Conservation (phyloP, 2,329 filamentous ascomycete species). For the Coniochaeta sp. region DNA sequence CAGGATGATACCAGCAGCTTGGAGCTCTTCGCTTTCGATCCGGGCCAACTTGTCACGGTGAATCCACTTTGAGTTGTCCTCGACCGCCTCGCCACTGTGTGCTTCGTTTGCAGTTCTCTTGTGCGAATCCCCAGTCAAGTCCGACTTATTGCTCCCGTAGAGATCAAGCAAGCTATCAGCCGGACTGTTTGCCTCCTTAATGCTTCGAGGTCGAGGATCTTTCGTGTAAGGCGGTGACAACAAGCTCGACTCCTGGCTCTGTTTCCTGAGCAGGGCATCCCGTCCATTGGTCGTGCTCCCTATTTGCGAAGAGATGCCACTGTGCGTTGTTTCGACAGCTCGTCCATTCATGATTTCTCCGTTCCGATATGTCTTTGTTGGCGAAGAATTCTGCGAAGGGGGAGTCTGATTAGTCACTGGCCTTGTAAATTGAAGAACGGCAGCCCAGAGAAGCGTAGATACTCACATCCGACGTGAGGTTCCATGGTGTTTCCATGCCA, state of each 20-base stretch:
- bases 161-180: constrained; percentile 38
- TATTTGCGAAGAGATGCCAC: neutral
- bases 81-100: constrained; percentile 18
- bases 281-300: neutral
- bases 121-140: constrained; percentile 10
- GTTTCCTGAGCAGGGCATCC: neutral
- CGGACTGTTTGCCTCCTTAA: constrained; percentile 30
- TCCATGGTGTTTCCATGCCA: constrained; percentile 6
- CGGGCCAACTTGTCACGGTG: constrained; percentile 76
- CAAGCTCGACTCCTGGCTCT: constrained; percentile 8
- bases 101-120: constrained; percentile 20
- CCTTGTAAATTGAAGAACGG: neutral
- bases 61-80: constrained; percentile 71
- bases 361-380: constrained; percentile 3
- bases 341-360: constrained; percentile 4
- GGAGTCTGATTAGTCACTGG: neutral
- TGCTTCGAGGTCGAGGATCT: constrained; percentile 26
- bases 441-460: neutral
- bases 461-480: constrained; percentile 13
- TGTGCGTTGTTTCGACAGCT: neutral
- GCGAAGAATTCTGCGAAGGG: neutral
- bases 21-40: constrained; percentile 74
- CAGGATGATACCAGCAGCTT: constrained; percentile 65
- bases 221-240: constrained; percentile 13
- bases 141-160: constrained; percentile 19